phyloP scores from a whole-genome alignment of 768 basidiomycete genomes.

The Leccinellum luteum region DNA sequence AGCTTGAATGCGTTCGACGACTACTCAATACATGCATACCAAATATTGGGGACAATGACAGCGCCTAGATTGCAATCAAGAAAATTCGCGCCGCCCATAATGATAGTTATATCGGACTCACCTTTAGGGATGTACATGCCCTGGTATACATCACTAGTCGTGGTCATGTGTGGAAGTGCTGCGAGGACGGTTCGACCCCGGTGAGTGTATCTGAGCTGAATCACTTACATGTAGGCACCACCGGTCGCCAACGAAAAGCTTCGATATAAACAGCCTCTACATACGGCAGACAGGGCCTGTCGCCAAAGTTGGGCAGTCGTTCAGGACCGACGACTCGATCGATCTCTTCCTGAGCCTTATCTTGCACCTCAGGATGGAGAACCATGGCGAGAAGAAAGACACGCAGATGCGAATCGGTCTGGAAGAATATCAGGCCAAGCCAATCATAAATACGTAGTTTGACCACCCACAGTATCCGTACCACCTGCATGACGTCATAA shows the following conservation, averaged over 20 bases:
- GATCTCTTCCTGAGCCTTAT: slow-evolving; percentile 33
- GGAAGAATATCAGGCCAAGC: not conserved
- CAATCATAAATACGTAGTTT: not conserved
- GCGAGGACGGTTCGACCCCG: not conserved
- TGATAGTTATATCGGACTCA: not conserved
- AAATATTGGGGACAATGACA: slow-evolving; percentile 22
- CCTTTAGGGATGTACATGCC: slow-evolving; percentile 32
- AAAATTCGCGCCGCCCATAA: not conserved
- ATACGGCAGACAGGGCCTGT: slow-evolving; percentile 31
- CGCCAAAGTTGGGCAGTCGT: slow-evolving; percentile 29
- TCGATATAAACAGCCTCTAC: slow-evolving; percentile 33
- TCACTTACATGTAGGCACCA: slow-evolving; percentile 25
- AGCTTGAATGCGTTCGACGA: not conserved
- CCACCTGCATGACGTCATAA: slow-evolving; percentile 18
- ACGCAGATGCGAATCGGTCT: slow-evolving; percentile 16
- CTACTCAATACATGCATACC: slow-evolving; percentile 9
- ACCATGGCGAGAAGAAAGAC: slow-evolving; percentile 36
- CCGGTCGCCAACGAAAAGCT: slow-evolving; percentile 31
- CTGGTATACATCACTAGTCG: slow-evolving; percentile 24
- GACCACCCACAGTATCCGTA: slow-evolving; percentile 23
- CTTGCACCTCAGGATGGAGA: slow-evolving; percentile 31
- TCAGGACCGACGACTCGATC: slow-evolving; percentile 29
- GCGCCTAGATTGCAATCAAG: slow-evolving; percentile 7
- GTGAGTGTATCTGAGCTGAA: not conserved
- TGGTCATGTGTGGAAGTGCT: slow-evolving; percentile 26